Base-by-base conservation (phyloP, 495 filamentous ascomycete species). In the Xylaria acuta region DNA sequence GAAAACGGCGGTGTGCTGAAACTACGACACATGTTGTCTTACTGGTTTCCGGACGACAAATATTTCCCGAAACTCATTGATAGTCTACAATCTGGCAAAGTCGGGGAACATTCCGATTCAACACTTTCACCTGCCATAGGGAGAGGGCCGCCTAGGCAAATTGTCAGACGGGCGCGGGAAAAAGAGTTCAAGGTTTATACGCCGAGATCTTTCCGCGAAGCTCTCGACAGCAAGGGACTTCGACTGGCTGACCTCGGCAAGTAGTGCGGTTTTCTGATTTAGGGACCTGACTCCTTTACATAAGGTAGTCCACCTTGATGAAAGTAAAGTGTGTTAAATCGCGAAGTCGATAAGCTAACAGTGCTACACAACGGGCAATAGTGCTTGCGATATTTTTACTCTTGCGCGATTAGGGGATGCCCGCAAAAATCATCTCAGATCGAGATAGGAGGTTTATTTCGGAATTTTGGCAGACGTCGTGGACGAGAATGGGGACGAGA, bases 21-120 rank as follows among this genome's bases (percentile, higher is more conserved):
- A 60, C 20, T 60, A 38, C 58, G 7, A 3, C 32, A 38, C 22
- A 32, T 60, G 4, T 38, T 60, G 34, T 34, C 58, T 20, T 60
- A 38, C 32, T 60, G 58, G 58, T 60, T 60, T 22, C 58, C 34
- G 22, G 58, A 22, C 12, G 34, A 60, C 34, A 20, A 34, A 11
- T 60, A 60, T 27, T 60, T 60, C 34, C 58, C 58, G 12, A 38
- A 22, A 9, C 58, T 60, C 18, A 60, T 60, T 36, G 58, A 60
- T 3, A 12, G 34, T 0, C 18, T 60, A 22, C 16, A 38, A 22
- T 22, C 32, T 60, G 20, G 58, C 16, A 32, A 38, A 22, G 18
- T 36, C 1, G 34, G 5, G 12, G 18, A 38, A 38, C 16, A 38
- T 9, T 60, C 32, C 5, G 34, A 38, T 38, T 16, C 32, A 0